Evolutionary conservation across 306 rosid genomes (phyloP).

Genomic region (Fragaria ananassa): DNA sequence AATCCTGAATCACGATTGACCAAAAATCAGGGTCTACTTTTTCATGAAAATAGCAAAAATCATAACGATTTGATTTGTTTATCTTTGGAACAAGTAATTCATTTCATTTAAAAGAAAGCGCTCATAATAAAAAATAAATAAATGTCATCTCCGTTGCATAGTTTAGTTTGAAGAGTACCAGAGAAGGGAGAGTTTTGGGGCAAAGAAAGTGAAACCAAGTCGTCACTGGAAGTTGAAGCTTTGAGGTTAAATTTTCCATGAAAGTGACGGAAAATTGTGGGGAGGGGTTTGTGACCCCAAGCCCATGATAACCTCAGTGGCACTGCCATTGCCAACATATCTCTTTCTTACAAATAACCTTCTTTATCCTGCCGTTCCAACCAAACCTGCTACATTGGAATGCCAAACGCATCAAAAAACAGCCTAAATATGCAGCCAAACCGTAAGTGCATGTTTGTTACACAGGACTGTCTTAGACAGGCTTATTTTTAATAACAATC

Average conservation of each 20-base stretch:
- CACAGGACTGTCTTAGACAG: no score
- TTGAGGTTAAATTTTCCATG: background rate
- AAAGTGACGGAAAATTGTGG: background rate
- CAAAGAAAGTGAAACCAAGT: conserved; percentile 20
- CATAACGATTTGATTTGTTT: background rate
- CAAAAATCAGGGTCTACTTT: background rate
- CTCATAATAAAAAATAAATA: background rate
- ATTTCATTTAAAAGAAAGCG: no score
- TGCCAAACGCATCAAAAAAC: no score
- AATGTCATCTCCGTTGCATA: no score
- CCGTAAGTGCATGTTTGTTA: no score
- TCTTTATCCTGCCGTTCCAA: no score
- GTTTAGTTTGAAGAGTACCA: conserved; percentile 30
- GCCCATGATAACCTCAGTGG: background rate
- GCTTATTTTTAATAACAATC: no score
- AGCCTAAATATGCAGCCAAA: no score
- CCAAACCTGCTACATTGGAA: no score
- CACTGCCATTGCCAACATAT: background rate
- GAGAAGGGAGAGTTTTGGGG: conserved; percentile 41
- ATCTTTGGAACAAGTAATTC: background rate
- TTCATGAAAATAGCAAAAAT: background rate
- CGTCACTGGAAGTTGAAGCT: background rate
- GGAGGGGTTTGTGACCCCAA: background rate
- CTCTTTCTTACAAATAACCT: no score
- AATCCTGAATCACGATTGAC: conserved; percentile 38